These are phyloP conservation scores for Xylaria cubensis DNA, from an alignment of 495 filamentous ascomycete species.

Conservation along the genomic window DNA sequence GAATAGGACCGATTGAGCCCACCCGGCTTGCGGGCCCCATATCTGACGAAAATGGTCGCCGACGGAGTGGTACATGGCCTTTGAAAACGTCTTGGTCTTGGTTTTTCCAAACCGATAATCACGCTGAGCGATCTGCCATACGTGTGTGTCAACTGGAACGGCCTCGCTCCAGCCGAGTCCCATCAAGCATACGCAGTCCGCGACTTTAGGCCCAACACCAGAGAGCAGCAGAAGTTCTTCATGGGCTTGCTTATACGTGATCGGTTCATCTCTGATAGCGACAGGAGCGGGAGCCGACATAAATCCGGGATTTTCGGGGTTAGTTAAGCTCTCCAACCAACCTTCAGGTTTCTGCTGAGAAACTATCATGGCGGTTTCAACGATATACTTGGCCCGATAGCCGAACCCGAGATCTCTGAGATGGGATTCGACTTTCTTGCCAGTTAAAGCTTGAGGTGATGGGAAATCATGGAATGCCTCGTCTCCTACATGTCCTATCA, in stretches of 20 bases:
- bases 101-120: constrained; percentile 92
- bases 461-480: constrained; percentile 90
- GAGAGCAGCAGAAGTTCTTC: constrained; percentile 76
- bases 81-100: constrained; percentile 84
- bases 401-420: constrained; percentile 89
- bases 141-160: constrained; percentile 96
- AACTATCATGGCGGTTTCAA: constrained; percentile 80
- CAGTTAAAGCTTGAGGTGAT: constrained; percentile 69
- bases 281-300: constrained; percentile 15
- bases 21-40: constrained; percentile 94
- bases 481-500: constrained; percentile 72
- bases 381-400: constrained; percentile 91
- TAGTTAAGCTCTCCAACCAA: constrained; percentile 79
- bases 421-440: constrained; percentile 72
- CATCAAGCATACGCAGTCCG: constrained; percentile 97
- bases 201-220: constrained; percentile 95
- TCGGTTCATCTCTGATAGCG: constrained; percentile 12
- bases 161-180: constrained; percentile 96
- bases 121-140: constrained; percentile 96
- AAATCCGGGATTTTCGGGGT: constrained; percentile 72
- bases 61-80: constrained; percentile 86
- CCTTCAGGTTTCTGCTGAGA: constrained; percentile 65
- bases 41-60: constrained; percentile 87
- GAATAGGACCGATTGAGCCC: constrained; percentile 97
- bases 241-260: constrained; percentile 77